Conservation (phyloP, 2,329 filamentous ascomycete genomes). For the Colletotrichum cereale region DNA sequence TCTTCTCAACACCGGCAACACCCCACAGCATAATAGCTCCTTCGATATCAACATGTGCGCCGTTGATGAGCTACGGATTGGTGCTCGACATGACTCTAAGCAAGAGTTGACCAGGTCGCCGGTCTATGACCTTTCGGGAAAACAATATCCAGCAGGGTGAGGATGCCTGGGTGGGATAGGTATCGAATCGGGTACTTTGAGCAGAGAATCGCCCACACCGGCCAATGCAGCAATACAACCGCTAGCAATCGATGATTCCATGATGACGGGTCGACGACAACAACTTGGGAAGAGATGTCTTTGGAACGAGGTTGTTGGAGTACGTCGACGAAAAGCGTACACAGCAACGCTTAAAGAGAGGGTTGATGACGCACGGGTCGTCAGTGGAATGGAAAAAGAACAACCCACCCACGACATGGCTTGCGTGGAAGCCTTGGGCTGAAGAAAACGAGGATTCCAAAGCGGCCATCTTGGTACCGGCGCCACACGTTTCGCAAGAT, state of each 20-base stretch:
- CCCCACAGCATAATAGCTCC: not conserved
- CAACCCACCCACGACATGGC: not conserved
- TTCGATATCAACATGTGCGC: conserved; percentile 2
- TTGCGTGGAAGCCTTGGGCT: not conserved
- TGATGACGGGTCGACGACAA: not conserved
- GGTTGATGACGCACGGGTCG: not conserved
- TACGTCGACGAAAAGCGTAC: not conserved
- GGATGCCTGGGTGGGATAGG: not conserved
- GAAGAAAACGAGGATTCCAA: not conserved
- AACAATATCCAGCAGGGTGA: not conserved
- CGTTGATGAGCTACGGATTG: conserved; percentile 4
- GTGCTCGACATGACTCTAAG: not conserved
- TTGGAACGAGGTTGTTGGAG: not conserved
- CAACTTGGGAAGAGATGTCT: too few relatives aligned
- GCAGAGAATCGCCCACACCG: not conserved
- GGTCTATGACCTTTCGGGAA: not conserved
- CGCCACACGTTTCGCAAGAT: not conserved
- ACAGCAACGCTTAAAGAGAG: not conserved
- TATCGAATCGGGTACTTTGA: conserved; percentile 1
- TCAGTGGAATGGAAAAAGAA: not conserved
- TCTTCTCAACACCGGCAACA: not conserved
- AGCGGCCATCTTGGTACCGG: not conserved
- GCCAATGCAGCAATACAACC: not conserved
- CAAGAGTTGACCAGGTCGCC: not conserved
- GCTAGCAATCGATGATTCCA: not conserved